Base-by-base conservation (phyloP, 192 early-diverging fungal species). In the Diversispora eburnea region DNA sequence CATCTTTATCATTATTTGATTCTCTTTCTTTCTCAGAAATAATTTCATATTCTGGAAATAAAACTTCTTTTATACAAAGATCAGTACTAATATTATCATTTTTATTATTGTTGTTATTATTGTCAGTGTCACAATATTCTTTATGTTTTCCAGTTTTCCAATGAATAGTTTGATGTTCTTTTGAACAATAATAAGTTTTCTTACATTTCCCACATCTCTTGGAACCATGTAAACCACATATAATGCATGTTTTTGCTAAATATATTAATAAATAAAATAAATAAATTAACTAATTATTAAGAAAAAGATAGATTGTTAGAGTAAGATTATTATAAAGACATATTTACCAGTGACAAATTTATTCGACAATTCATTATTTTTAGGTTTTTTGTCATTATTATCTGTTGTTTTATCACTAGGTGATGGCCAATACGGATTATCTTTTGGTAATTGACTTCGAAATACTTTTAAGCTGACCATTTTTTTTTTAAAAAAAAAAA, bases 161-260 rank as follows among this genome's bases (percentile, higher is more conserved):
- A 81, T 97, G 90, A 0, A 85, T 70, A 12, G 89, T 68, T 82
- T 98, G 96, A 80, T 98, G 96, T 8, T 87, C 86, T 56, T 88
- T 88, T 20, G 87, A 89, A 80, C 97, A 98, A 82, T 99, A 99
- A 42, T 74, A 76, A 9, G 82, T 84, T 15, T 45, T 56, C 45
- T 89, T 83, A 72, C 97, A 99, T 67, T 86, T 84, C 65, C 88
- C 86, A 79, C 97, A 99, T 13, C 77, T 77, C 76, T 93, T 94
- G 49, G 81, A 81, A 45, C 88, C 93, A n/a, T 76, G 68, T 60
- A 90, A 70, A 25, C 91, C 91, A 71, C 93, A 95, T 8, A 95
- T 86, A 12, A 80, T 82, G 72, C 93, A 95, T 43, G 81, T 64
- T 25, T 77, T 74, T 33, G 84, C 85, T 63, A 77, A 41, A 39